Evolutionary conservation across 768 basidiomycete genomes (phyloP).

Genomic region (Pholiota conissans): DNA sequence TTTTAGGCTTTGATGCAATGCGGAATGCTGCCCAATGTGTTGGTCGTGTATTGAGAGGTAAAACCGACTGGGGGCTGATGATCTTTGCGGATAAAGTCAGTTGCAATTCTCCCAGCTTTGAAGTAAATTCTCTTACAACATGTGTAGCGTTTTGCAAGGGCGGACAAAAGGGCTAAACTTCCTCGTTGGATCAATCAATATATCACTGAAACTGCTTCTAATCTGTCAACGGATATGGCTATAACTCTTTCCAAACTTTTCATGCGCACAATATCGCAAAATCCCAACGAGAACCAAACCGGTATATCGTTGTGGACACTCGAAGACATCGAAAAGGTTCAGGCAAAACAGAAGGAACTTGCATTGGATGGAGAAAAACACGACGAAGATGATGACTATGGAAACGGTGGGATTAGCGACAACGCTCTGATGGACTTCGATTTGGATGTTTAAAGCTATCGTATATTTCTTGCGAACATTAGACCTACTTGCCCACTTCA

Average conservation of each 20-base stretch:
- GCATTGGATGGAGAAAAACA: conserved; percentile 48
- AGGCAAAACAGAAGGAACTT: conserved; percentile 75
- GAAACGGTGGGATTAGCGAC: conserved; percentile 68
- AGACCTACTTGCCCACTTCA: background rate
- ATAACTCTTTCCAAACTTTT: conserved; percentile 92
- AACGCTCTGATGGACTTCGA: conserved; percentile 61
- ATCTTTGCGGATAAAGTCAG: conserved; percentile 96
- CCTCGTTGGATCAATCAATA: conserved; percentile 99
- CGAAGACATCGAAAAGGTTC: conserved; percentile 86
- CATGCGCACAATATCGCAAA: conserved; percentile 98
- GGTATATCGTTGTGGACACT: conserved; percentile 94
- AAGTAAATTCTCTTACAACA: background rate
- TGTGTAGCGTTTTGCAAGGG: conserved; percentile 81
- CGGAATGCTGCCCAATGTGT: conserved; percentile 99
- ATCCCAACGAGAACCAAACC: conserved; percentile 93
- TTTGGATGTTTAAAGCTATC: conserved; percentile 35
- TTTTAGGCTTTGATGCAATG: conserved; percentile 99
- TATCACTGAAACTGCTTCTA: conserved; percentile 97
- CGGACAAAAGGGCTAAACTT: conserved; percentile 92
- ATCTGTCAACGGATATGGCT: conserved; percentile 98
- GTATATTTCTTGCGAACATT: conserved; percentile 1
- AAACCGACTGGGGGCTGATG: conserved; percentile 99
- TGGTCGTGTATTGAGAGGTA: conserved; percentile 94
- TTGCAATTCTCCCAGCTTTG: background rate
- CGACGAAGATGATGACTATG: conserved; percentile 62